Conservation (phyloP, 1,139 yeast species). For the Candida sp. region DNA sequence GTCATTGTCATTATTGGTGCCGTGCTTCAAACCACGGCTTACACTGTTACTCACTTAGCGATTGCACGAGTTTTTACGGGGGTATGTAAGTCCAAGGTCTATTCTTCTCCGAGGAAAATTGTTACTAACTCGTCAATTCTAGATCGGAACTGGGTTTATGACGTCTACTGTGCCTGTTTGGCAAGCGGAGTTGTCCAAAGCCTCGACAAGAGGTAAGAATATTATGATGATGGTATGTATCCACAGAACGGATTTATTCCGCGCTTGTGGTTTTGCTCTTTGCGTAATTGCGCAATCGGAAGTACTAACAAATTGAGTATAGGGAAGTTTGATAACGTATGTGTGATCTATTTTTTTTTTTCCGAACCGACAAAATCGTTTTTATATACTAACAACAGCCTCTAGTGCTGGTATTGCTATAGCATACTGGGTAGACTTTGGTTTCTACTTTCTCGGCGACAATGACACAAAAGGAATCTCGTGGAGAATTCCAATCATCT, state of each 20-base stretch:
- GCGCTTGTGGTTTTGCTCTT: neutral
- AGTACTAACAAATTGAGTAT: constrained; percentile 8
- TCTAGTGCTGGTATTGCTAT: constrained; percentile 38
- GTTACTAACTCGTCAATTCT: neutral
- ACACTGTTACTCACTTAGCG: constrained; percentile 33
- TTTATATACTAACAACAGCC: neutral
- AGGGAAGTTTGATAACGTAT: constrained; percentile 39
- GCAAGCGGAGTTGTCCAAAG: constrained; percentile 42
- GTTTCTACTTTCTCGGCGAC: constrained; percentile 34
- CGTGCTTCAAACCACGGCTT: constrained; percentile 37
- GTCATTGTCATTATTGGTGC: constrained; percentile 40
- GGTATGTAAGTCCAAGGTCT: neutral
- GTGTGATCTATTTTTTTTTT: neutral
- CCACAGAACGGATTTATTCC: neutral
- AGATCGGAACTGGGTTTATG: constrained; percentile 44
- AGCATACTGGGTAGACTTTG: constrained; percentile 50
- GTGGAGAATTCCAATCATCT: constrained; percentile 55
- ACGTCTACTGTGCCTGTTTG: constrained; percentile 45
- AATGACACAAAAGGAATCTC: constrained; percentile 22
- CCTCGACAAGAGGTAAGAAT: constrained; percentile 36
- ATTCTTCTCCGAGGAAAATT: neutral
- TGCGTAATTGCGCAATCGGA: neutral
- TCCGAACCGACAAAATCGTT: constrained; percentile 22
- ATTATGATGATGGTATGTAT: constrained; percentile 25
- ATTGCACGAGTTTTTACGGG: constrained; percentile 45